Percentiles rank a stretch among this genome's conserved stretches.
These are phyloP conservation scores for Rhizopogon salebrosus DNA, from an alignment of 768 basidiomycete species.

Conservation along the genomic window DNA sequence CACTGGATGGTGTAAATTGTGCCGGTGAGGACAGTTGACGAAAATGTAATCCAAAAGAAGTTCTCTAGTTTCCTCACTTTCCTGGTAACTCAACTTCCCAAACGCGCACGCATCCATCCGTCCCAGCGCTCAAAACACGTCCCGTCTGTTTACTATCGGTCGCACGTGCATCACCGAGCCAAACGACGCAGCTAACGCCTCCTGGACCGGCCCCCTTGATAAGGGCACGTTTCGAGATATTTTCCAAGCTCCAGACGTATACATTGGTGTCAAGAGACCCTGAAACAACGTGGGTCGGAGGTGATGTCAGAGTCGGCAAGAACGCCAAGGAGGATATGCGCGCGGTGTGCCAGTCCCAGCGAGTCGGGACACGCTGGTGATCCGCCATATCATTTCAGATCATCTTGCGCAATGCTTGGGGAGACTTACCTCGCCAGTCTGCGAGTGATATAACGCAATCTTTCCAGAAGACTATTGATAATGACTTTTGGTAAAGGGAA, in stretches of 20 bases:
- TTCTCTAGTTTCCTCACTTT: background rate
- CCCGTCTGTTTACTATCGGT: conserved; percentile 34
- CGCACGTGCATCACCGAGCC: conserved; percentile 45
- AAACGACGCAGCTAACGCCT: conserved; percentile 77
- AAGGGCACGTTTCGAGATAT: conserved; percentile 58
- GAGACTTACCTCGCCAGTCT: background rate
- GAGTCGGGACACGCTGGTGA: conserved; percentile 50
- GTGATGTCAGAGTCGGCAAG: conserved; percentile 47
- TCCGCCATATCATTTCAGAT: background rate
- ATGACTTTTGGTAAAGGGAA: background rate
- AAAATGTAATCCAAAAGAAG: no score
- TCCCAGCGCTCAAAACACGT: conserved; percentile 66
- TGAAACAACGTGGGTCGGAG: conserved; percentile 72
- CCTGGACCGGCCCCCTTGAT: conserved; percentile 86
- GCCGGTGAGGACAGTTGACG: no score
- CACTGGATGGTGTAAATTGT: no score
- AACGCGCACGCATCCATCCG: conserved; percentile 73
- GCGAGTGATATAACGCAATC: conserved; percentile 36
- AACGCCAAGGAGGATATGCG: conserved; percentile 65
- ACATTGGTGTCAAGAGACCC: conserved; percentile 92
- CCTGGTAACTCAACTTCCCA: conserved; percentile 49
- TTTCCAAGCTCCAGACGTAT: conserved; percentile 76
- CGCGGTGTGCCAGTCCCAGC: conserved; percentile 85
- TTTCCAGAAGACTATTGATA: conserved; percentile 69
- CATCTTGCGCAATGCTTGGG: background rate